phyloP scores from a whole-genome alignment of 2,329 filamentous ascomycete species.

The Seiridium cupressi region DNA sequence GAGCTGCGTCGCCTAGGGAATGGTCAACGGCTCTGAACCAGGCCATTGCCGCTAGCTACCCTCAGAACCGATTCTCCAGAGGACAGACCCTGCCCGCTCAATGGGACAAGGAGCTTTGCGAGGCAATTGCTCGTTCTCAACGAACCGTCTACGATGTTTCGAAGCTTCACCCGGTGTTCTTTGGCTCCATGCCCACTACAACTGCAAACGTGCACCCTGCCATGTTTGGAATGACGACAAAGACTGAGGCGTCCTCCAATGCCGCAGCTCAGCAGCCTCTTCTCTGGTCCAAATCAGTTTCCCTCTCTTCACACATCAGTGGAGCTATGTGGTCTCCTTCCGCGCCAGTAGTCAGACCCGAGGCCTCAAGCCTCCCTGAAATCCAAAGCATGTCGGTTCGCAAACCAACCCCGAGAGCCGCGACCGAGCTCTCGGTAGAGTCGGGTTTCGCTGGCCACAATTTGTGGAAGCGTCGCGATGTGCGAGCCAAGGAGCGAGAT shows the following conservation, averaged over 20 bases:
- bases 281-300: constrained; percentile 15
- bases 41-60: constrained; percentile 31
- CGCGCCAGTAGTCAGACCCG: not conserved
- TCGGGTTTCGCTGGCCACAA: constrained; percentile 16
- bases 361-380: not conserved
- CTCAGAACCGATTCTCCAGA: constrained; percentile 17
- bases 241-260: not conserved
- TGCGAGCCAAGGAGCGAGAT: not conserved
- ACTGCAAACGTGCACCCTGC: constrained; percentile 22
- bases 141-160: constrained; percentile 22
- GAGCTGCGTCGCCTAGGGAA: constrained; percentile 20
- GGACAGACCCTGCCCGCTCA: constrained; percentile 16
- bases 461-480: constrained; percentile 16
- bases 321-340: constrained; percentile 13
- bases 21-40: constrained; percentile 37
- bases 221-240: constrained; percentile 10
- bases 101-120: constrained; percentile 20
- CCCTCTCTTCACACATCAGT: not conserved
- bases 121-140: constrained; percentile 19
- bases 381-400: not conserved
- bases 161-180: constrained; percentile 29
- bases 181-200: constrained; percentile 22
- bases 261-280: not conserved
- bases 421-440: constrained; percentile 6
- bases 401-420: constrained; percentile 3